phyloP scores from a whole-genome alignment of 1,284 basidiomycete species.

The Omphalotus olearius region DNA sequence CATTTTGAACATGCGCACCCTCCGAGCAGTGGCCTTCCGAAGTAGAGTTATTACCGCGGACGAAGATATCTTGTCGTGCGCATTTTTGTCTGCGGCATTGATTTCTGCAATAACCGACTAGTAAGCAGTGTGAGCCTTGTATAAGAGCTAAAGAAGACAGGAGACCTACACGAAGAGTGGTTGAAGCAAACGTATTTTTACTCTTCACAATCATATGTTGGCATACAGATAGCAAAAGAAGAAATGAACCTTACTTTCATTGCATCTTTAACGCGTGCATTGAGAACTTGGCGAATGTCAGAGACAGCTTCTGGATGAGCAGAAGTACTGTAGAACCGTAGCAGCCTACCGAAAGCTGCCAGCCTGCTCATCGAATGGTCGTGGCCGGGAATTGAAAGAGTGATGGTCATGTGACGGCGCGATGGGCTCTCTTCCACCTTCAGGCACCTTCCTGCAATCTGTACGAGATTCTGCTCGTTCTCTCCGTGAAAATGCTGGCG shows the following conservation, averaged over 20 bases:
- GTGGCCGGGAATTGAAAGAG: background rate
- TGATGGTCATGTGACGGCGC: background rate
- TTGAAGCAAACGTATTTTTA: constrained; percentile 51
- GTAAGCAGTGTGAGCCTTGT: background rate
- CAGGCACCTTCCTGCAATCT: constrained; percentile 42
- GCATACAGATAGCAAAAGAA: background rate
- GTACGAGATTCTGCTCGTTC: constrained; percentile 48
- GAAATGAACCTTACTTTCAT: constrained; percentile 53
- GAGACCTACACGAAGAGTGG: constrained; percentile 52
- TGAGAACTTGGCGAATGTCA: constrained; percentile 45
- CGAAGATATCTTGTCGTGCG: constrained; percentile 36
- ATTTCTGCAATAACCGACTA: constrained; percentile 69
- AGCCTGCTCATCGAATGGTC: background rate
- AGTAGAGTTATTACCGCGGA: constrained; percentile 47
- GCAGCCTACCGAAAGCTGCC: no score
- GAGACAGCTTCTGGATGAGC: constrained; percentile 2
- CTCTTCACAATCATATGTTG: constrained; percentile 28
- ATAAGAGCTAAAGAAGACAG: background rate
- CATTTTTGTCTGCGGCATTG: constrained; percentile 59
- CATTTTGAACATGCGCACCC: constrained; percentile 33
- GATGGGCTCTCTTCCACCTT: constrained; percentile 32
- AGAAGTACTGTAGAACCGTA: constrained; percentile 3
- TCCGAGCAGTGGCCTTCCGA: constrained; percentile 52
- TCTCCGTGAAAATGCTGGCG: constrained; percentile 38
- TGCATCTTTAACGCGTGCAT: constrained; percentile 46